Percentiles rank a stretch among this genome's conserved stretches.
Conservation (phyloP, 2,329 filamentous ascomycete species). For the Paecilomyces niveus region DNA sequence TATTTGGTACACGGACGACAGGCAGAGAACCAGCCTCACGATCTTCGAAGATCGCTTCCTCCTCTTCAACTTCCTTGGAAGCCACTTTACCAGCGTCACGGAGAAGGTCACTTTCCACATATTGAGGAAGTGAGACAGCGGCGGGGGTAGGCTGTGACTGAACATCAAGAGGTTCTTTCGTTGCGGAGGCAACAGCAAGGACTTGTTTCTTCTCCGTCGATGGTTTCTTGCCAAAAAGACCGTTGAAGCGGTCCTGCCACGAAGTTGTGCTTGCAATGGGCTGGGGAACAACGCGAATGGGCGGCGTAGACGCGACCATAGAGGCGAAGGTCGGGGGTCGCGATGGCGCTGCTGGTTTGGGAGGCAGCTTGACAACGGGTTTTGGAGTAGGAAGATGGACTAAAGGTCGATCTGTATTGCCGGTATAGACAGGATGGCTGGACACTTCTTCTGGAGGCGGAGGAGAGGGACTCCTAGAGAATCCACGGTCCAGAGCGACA, state of each 20-base stretch:
- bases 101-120: conserved; percentile 26
- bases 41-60: conserved; percentile 74
- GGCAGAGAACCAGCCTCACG: conserved; percentile 75
- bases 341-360: conserved; percentile 40
- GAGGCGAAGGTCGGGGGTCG: conserved; percentile 42
- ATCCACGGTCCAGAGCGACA: conserved; percentile 22
- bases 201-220: conserved; percentile 44
- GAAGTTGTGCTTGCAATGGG: conserved; percentile 41
- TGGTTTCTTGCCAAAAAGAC: conserved; percentile 59
- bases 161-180: conserved; percentile 59
- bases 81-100: conserved; percentile 42
- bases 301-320: conserved; percentile 32
- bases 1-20: conserved; percentile 59
- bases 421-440: conserved; percentile 49
- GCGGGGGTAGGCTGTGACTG: conserved; percentile 46
- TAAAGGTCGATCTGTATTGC: conserved; percentile 43
- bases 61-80: conserved; percentile 66
- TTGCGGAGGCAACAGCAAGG: conserved; percentile 59
- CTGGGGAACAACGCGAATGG: conserved; percentile 30
- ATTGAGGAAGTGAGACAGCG: conserved; percentile 62
- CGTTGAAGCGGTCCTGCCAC: conserved; percentile 83
- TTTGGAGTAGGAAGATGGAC: conserved; percentile 55
- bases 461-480: conserved; percentile 38
- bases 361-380: conserved; percentile 76
- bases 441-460: conserved; percentile 52